phyloP scores from a whole-genome alignment of 164 flowering plant genomes.

The Magnolia officinalis region DNA sequence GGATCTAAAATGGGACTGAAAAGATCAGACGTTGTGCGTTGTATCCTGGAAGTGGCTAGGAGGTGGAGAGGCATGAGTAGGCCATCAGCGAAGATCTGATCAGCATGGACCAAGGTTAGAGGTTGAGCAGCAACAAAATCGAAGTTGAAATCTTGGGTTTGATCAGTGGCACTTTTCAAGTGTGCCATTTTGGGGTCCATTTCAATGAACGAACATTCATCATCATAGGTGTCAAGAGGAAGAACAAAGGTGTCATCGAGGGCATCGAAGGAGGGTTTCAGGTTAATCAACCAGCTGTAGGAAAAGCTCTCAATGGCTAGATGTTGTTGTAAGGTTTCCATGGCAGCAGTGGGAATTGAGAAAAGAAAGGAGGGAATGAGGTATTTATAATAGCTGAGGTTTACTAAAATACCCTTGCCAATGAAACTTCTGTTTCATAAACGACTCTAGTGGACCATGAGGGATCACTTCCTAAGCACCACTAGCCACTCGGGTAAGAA shows the following conservation, averaged over 20 bases:
- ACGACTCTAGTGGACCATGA: no score
- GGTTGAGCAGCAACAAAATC: slow-evolving; percentile 24
- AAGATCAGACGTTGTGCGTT: background rate
- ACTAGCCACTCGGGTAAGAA: background rate
- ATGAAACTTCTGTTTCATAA: no score
- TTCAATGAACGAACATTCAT: slow-evolving; percentile 49
- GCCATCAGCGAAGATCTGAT: slow-evolving; percentile 50
- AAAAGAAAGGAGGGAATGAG: background rate
- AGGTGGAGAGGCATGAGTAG: slow-evolving; percentile 30
- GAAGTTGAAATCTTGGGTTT: slow-evolving; percentile 18
- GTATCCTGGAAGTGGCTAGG: background rate
- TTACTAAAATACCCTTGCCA: no score
- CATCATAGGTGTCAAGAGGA: slow-evolving; percentile 12
- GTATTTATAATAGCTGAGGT: background rate
- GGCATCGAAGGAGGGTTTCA: slow-evolving; percentile 47
- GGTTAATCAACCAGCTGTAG: slow-evolving; percentile 73
- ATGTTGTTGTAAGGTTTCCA: slow-evolving; percentile 43
- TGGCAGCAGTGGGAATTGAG: slow-evolving; percentile 13
- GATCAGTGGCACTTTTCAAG: slow-evolving; percentile 12
- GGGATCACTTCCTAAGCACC: background rate
- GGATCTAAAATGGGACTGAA: background rate
- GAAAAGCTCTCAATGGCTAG: slow-evolving; percentile 83
- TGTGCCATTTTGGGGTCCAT: slow-evolving; percentile 60
- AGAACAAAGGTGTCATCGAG: slow-evolving; percentile 35
- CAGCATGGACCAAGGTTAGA: slow-evolving; percentile 39